These are phyloP conservation scores for Trichoderma asperelloides DNA, from an alignment of 495 filamentous ascomycete genomes.

Conservation along the genomic window DNA sequence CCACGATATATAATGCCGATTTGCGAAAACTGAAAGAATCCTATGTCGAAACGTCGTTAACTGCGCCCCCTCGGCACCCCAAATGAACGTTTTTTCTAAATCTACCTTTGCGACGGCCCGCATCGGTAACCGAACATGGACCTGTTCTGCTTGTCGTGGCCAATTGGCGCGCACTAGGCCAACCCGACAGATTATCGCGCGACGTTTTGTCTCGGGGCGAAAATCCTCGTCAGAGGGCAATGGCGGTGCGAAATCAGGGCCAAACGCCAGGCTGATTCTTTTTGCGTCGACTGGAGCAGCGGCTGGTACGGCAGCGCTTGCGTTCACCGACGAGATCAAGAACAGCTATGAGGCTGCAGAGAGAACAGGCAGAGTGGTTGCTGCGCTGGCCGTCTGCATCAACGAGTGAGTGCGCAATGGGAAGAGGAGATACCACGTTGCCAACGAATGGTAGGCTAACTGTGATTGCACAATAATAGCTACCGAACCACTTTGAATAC, in stretches of 20 bases:
- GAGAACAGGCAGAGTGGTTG: constrained; percentile 72
- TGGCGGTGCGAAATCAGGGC: not conserved
- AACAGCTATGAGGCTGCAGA: constrained; percentile 64
- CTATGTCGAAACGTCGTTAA: constrained; percentile 11
- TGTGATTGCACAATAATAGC: constrained; percentile 31
- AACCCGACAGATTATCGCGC: not conserved
- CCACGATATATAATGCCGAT: constrained; percentile 3
- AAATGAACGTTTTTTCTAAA: constrained; percentile 25
- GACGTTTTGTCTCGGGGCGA: constrained; percentile 5
- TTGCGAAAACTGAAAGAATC: constrained; percentile 15
- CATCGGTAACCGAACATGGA: constrained; percentile 21
- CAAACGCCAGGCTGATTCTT: constrained; percentile 17
- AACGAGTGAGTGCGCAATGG: constrained; percentile 62
- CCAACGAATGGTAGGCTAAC: constrained; percentile 10
- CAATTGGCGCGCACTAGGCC: constrained; percentile 7
- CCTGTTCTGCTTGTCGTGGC: constrained; percentile 5
- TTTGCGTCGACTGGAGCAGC: constrained; percentile 36
- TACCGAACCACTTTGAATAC: constrained; percentile 74
- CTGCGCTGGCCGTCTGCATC: constrained; percentile 68
- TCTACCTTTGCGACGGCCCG: constrained; percentile 19
- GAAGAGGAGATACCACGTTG: not conserved
- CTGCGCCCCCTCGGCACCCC: constrained; percentile 10
- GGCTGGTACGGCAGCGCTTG: constrained; percentile 45
- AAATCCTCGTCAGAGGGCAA: not conserved
- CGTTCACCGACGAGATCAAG: constrained; percentile 63